phyloP scores from a whole-genome alignment of 2,329 filamentous ascomycete species.

The Fonsecaea nubica region DNA sequence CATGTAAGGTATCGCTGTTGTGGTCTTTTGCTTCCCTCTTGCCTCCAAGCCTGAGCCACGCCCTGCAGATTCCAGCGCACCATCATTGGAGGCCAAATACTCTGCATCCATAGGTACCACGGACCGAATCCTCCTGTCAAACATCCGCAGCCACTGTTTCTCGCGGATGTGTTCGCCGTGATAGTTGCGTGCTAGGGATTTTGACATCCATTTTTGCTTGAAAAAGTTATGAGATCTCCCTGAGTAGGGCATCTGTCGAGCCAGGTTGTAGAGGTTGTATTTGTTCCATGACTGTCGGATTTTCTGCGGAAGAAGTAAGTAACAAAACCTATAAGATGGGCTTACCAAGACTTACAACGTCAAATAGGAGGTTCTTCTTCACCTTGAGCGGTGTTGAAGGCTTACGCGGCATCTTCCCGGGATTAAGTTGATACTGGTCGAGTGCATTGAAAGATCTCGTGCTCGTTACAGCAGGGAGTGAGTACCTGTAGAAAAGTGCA shows the following conservation, averaged over 20 bases:
- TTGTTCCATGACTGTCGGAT: slow-evolving; percentile 96
- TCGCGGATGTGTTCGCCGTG: slow-evolving; percentile 95
- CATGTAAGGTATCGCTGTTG: slow-evolving; percentile 74
- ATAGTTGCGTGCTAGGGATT: slow-evolving; percentile 81
- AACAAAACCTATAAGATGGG: not conserved
- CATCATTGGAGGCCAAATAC: slow-evolving; percentile 81
- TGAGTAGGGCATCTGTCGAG: slow-evolving; percentile 58
- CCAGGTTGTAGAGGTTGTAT: slow-evolving; percentile 92
- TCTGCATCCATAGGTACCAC: slow-evolving; percentile 83
- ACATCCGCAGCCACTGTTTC: slow-evolving; percentile 92
- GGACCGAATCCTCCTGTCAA: slow-evolving; percentile 77
- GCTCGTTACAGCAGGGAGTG: not conserved
- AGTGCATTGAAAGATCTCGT: slow-evolving; percentile 17
- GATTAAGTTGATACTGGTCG: not conserved
- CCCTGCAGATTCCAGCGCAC: slow-evolving; percentile 80
- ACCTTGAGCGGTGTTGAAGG: slow-evolving; percentile 50
- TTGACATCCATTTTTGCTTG: slow-evolving; percentile 97
- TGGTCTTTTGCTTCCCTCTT: slow-evolving; percentile 15
- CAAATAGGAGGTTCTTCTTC: slow-evolving; percentile 13
- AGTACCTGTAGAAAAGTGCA: not conserved
- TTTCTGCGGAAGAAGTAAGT: slow-evolving; percentile 65
- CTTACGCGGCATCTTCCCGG: slow-evolving; percentile 51
- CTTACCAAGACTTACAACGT: slow-evolving; percentile 16
- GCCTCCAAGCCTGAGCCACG: slow-evolving; percentile 74
- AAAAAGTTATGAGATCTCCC: slow-evolving; percentile 73